phyloP scores from a whole-genome alignment of 495 filamentous ascomycete genomes.

The Neurospora sp. region DNA sequence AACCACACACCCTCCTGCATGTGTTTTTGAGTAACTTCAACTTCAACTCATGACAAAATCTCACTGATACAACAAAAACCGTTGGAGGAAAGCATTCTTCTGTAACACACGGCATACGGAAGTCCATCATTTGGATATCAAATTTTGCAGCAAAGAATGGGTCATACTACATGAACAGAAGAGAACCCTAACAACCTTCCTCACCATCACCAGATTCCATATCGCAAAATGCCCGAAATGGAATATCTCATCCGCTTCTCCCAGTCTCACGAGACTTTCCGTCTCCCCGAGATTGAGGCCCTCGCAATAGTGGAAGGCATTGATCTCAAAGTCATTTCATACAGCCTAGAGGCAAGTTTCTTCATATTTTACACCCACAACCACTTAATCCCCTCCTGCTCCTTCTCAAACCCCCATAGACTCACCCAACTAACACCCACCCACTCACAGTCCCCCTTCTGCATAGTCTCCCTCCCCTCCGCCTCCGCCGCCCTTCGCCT shows the following conservation, averaged over 20 bases:
- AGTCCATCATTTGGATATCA: fast-evolving
- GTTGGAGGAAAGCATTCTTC: neutral
- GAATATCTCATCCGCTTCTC: slow-evolving; percentile 86
- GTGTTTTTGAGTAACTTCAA: neutral
- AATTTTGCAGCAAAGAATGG: neutral
- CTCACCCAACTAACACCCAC: neutral
- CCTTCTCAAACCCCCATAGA: neutral
- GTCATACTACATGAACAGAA: neutral
- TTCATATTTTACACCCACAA: neutral
- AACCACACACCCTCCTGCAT: neutral
- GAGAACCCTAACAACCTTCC: neutral
- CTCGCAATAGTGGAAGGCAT: slow-evolving; percentile 60
- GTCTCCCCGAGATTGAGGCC: slow-evolving; percentile 74
- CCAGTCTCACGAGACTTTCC: slow-evolving; percentile 84
- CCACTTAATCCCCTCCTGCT: neutral
- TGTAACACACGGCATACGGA: neutral
- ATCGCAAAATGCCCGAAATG: slow-evolving; percentile 23
- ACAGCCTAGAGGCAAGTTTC: slow-evolving; percentile 56
- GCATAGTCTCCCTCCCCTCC: slow-evolving; percentile 60
- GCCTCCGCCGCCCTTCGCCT: slow-evolving; percentile 54
- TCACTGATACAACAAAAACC: neutral
- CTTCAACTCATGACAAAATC: neutral
- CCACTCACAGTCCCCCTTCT: slow-evolving; percentile 67
- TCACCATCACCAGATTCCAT: neutral
- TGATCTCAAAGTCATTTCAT: slow-evolving; percentile 59